Conservation (phyloP, 2,329 filamentous ascomycete species). For the Fusarium falciforme region DNA sequence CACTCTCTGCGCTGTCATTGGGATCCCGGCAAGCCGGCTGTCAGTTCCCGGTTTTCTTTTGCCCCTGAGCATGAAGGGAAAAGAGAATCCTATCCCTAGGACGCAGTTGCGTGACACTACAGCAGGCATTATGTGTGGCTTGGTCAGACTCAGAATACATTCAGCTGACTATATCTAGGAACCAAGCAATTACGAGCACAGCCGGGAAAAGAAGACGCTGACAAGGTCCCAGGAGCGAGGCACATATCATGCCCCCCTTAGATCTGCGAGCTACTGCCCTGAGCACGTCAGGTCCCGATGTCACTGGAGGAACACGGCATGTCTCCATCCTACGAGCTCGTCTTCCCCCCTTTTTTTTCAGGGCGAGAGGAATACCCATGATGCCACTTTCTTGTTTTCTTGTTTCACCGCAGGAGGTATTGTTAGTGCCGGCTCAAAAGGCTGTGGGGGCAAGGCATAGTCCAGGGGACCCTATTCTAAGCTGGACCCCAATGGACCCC, state of each 20-base stretch:
- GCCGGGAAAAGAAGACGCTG: slow-evolving; percentile 9
- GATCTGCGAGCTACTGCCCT: slow-evolving; percentile 7
- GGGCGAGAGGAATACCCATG: slow-evolving; percentile 6
- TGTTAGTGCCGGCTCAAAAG: slow-evolving; percentile 31
- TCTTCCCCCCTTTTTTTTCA: neutral
- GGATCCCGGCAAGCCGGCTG: slow-evolving; percentile 30
- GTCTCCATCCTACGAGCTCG: neutral
- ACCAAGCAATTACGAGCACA: slow-evolving; percentile 34
- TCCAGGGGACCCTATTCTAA: slow-evolving; percentile 29
- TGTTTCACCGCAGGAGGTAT: slow-evolving; percentile 40
- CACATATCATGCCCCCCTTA: slow-evolving; percentile 1
- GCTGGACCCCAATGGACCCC: slow-evolving; percentile 9
- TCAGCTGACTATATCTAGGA: slow-evolving; percentile 35
- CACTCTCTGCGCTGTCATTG: slow-evolving; percentile 12
- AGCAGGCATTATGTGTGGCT: slow-evolving; percentile 15
- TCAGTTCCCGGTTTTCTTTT: slow-evolving; percentile 32
- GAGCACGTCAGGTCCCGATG: slow-evolving; percentile 26
- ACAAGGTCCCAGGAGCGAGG: neutral
- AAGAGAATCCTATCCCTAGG: neutral
- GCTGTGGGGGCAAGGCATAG: slow-evolving; percentile 29
- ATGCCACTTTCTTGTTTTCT: slow-evolving; percentile 26
- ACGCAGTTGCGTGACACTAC: slow-evolving; percentile 28
- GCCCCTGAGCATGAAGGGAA: slow-evolving; percentile 15
- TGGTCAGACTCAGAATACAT: slow-evolving; percentile 8
- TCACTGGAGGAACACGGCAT: slow-evolving; percentile 16